These are phyloP conservation scores for Candida ipomoeae DNA, from an alignment of 805 yeast genomes.

Conservation along the genomic window DNA sequence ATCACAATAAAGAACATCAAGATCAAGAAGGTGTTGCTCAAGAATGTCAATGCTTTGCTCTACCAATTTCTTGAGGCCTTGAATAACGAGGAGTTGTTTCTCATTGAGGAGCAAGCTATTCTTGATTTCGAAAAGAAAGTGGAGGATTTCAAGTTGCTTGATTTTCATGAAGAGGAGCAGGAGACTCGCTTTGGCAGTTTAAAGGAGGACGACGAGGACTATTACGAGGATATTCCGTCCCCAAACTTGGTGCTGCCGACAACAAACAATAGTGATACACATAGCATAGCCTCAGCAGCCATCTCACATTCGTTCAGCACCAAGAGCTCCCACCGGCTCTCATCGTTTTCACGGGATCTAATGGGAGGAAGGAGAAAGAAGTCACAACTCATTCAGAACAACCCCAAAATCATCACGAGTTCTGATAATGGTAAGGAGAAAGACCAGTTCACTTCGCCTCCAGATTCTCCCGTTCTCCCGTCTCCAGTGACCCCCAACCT, in stretches of 20 bases:
- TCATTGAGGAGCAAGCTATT: constrained; percentile 26
- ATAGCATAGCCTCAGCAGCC: constrained; percentile 1
- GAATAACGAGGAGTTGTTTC: constrained; percentile 16
- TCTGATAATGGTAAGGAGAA: neutral
- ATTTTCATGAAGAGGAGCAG: constrained; percentile 3
- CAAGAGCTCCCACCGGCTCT: constrained; percentile 5
- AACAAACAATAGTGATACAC: neutral
- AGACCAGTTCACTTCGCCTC: neutral
- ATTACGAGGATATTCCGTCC: constrained; percentile 7
- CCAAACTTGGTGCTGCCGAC: neutral
- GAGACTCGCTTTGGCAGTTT: constrained; percentile 3
- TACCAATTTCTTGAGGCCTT: constrained; percentile 5
- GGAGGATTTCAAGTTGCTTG: constrained; percentile 30
- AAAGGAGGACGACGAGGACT: constrained; percentile 12
- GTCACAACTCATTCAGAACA: constrained; percentile 11
- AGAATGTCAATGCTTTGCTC: constrained; percentile 31
- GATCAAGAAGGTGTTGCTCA: constrained; percentile 29
- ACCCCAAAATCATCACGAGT: neutral
- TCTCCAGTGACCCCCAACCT: constrained; percentile 2
- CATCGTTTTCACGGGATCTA: constrained; percentile 13
- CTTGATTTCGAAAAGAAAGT: constrained; percentile 29
- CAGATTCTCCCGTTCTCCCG: constrained; percentile 1
- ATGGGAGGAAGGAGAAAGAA: constrained; percentile 11
- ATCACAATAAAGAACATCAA: constrained; percentile 28
- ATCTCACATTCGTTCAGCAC: constrained; percentile 1